Base-by-base conservation (phyloP, 192 early-diverging fungal genomes). In the Fimicolochytrium jonesii region DNA sequence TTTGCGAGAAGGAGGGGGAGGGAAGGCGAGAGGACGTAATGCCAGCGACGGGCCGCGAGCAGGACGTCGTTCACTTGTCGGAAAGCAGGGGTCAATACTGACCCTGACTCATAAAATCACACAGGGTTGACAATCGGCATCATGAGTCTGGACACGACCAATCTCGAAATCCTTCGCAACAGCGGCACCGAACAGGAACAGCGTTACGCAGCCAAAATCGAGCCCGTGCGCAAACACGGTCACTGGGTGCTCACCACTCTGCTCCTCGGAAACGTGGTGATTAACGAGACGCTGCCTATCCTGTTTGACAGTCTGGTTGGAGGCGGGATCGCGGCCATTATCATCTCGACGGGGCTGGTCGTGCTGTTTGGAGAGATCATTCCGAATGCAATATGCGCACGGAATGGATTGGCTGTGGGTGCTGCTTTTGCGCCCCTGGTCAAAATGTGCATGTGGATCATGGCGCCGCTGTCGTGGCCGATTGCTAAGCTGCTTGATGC, bases 211-310 rank as follows among this genome's bases (percentile, higher is more conserved):
- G 80, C 68, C 10, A 72, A 84, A n/a, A 93, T 96, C 59, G 78
- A 82, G 66, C 93, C 93, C 22, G 87, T 94, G 56, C 78, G 93
- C 31, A 90, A 88, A 74, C 87, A 92, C 70, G 86, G 85, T 1
- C 94, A 97, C 61, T 91, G 93, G 92, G 85, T 99, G 9, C 74
- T 99, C 26, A 92, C 95, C 0, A 95, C 94, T 10, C 70, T 99
- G 31, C 71, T 99, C 13, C 66, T 99, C 39, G 88, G 87, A 11
- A 99, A 99, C 74, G 93, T 93, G 1, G 77, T 99, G 32, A 84
- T 97, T 36, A 99, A 99, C 74, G 96, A 99, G 30, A 63, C 67
- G 10, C 76, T 94, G 58, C 92, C 92, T 4, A 90, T 94, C 57
- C 77, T 94, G 56, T 79, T 92, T 56, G 85, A 94, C 59, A 82